phyloP scores from a whole-genome alignment of 495 filamentous ascomycete species.

The Aspergillus avenaceus region DNA sequence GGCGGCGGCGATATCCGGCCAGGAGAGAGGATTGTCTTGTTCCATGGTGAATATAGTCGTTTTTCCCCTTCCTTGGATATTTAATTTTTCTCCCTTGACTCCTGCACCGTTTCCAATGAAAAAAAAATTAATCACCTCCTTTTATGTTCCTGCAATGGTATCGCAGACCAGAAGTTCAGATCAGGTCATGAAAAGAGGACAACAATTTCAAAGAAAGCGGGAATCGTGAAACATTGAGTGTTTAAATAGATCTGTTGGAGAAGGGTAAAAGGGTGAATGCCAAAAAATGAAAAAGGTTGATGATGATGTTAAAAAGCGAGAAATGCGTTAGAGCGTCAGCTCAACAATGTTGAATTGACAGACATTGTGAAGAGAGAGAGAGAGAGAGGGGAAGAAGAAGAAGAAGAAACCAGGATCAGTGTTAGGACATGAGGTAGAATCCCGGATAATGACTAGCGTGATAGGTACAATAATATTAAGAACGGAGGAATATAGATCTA shows the following conservation, averaged over 20 bases:
- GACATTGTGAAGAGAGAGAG: conserved; percentile 5
- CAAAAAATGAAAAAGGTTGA: background rate
- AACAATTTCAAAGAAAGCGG: background rate
- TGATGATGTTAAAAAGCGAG: background rate
- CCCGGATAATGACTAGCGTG: background rate
- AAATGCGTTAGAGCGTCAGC: background rate
- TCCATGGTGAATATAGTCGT: conserved; percentile 29
- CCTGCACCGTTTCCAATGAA: too few species aligned
- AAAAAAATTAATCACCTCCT: too few species aligned
- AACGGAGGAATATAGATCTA: background rate
- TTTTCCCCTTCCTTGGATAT: background rate
- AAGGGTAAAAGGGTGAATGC: too few species aligned
- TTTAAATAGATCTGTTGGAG: too few species aligned
- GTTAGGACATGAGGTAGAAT: background rate
- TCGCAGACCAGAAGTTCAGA: background rate
- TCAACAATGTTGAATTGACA: background rate
- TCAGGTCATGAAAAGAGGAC: background rate
- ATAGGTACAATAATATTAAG: background rate
- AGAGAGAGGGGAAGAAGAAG: background rate
- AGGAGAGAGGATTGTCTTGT: conserved; percentile 36
- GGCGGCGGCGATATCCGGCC: conserved; percentile 34
- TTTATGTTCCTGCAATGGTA: too few species aligned
- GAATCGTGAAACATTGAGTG: background rate
- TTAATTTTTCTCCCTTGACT: background rate
- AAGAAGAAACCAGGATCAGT: background rate